Evolutionary conservation across 73 alveolate species (phyloP).

Genomic region (Breviolum minutum): DNA sequence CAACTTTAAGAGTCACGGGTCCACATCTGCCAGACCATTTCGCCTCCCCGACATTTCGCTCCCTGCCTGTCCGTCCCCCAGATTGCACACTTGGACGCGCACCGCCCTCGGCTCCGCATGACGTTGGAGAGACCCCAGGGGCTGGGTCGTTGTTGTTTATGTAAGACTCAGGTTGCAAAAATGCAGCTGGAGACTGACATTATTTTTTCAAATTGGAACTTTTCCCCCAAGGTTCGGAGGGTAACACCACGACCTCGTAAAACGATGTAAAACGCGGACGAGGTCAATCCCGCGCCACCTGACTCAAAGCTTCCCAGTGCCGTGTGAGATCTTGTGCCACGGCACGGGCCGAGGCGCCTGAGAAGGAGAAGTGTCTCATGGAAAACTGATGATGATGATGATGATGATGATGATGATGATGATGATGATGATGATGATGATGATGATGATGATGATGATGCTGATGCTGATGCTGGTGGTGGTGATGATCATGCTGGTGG

Average conservation of each 20-base stretch:
- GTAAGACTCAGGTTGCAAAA: too few species aligned
- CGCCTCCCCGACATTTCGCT: background rate
- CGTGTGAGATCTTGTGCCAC: constrained; percentile 30
- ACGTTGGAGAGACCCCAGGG: background rate
- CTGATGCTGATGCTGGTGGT: too few species aligned
- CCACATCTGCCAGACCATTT: background rate
- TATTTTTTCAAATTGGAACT: too few species aligned
- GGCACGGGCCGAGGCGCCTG: constrained; percentile 8
- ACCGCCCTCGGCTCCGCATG: background rate
- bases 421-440: too few species aligned
- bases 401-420: too few species aligned
- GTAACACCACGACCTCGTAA: background rate
- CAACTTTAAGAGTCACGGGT: background rate
- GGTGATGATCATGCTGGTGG: too few species aligned
- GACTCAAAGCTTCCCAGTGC: constrained; percentile 51
- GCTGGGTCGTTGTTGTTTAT: too few species aligned
- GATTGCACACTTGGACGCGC: constrained; percentile 15
- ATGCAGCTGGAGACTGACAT: too few species aligned
- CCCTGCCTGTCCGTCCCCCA: constrained; percentile 15
- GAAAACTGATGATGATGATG: too few species aligned
- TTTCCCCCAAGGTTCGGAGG: too few species aligned
- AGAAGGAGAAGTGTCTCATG: too few species aligned
- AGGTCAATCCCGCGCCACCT: background rate
- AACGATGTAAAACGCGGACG: background rate
- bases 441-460: too few species aligned